Base-by-base conservation (phyloP, 495 filamentous ascomycete genomes). In the Aspergillus biplanus region DNA sequence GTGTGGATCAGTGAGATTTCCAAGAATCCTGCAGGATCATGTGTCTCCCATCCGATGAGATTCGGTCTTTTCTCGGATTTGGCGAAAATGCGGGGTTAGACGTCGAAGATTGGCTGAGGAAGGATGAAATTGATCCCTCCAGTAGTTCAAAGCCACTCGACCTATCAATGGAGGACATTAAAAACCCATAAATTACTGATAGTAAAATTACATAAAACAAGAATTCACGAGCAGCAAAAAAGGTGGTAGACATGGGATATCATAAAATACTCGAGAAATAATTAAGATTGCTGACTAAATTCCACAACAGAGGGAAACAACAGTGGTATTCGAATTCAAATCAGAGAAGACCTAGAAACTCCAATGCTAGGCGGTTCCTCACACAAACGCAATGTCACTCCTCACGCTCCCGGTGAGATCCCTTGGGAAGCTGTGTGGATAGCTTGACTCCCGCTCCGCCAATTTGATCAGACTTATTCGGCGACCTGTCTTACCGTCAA, bases 371-470 rank as follows among this genome's bases (percentile, higher is more conserved):
- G 21, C 21, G 9, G 21, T 33, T 44, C 8, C 13, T 60, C 52
- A 67, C 18, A 67, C 62, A 59, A 65, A 67, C 2, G 62, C 62
- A 27, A 54, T 58, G 27, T 67, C 67, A 54, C 62, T 64, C 52
- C 56, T 31, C 34, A 54, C 54, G 52, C 60, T 67, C 16, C 60
- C 63, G 6, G 60, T 62, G 15, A 31, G 54, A 12, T 66, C 65
- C 9, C 57, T 59, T 42, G 52, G 59, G 4, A 67, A 32, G 7
- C 52, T 49, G 12, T 53, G 31, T 16, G 46, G 54, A 12, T 61
- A 42, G 42, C 44, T 60, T 37, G 61, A 46, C 4, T 64, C 63
- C 5, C 33, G 48, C 46, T 55, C 64, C 9, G 34, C 53, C 32
- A 50, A 31, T 49, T 50, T 61, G 37, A 62, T 62, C 46, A 64